A percentile compares a stretch with the other conserved stretches of the same genome.
Conservation (phyloP, 2,329 filamentous ascomycete genomes). For the Pseudocercospora cruenta region DNA sequence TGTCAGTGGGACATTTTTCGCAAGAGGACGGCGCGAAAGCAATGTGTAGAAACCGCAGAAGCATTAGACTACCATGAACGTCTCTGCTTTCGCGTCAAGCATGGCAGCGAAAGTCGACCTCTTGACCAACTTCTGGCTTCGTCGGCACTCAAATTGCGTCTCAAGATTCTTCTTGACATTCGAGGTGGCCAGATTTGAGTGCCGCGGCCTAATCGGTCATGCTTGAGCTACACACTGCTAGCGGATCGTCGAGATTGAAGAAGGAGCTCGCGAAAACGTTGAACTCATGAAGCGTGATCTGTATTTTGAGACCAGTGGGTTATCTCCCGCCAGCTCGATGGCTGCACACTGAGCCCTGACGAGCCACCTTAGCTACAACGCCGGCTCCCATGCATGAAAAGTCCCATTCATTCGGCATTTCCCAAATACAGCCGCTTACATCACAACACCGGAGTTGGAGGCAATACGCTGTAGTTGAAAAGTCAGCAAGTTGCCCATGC, state of each 20-base stretch:
- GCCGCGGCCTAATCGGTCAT: no score
- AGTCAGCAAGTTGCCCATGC: conserved; percentile 11
- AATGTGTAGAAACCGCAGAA: no score
- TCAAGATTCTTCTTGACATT: no score
- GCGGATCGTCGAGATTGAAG: not conserved
- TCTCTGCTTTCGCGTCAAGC: no score
- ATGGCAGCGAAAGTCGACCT: no score
- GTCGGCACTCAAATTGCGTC: no score
- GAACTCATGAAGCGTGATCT: conserved; percentile 20
- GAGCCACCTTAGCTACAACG: conserved; percentile 21
- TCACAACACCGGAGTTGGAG: conserved; percentile 99
- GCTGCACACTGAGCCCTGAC: not conserved
- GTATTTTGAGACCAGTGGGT: conserved; percentile 18
- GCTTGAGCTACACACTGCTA: no score
- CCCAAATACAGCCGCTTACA: conserved; percentile 65
- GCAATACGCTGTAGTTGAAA: conserved; percentile 78
- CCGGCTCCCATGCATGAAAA: conserved; percentile 31
- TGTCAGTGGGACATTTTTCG: no score
- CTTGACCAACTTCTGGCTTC: no score
- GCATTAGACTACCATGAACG: no score
- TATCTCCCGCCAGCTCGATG: not conserved
- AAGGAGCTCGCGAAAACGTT: not conserved
- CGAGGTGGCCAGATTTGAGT: no score
- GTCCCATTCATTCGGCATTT: conserved; percentile 16
- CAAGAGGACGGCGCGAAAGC: no score